Conservation (phyloP, 208 protist genomes). For the Wallacemonas sp. region DNA sequence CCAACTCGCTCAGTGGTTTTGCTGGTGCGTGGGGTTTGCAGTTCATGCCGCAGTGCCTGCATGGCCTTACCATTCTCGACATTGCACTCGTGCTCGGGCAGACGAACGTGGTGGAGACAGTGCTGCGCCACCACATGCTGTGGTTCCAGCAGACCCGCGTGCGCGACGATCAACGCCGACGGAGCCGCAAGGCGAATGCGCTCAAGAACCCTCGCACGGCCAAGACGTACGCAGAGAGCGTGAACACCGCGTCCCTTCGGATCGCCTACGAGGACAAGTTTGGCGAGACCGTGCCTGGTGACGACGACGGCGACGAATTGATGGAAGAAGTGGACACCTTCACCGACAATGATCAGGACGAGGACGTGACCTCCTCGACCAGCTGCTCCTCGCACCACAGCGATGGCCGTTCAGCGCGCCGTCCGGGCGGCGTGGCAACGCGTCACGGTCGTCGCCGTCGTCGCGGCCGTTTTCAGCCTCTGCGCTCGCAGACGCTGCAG, state of each 20-base stretch:
- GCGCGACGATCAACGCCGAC: not conserved
- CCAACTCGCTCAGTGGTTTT: not conserved
- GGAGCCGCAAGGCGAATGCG: no score
- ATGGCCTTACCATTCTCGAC: slow-evolving; percentile 34
- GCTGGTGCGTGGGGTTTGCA: slow-evolving; percentile 7
- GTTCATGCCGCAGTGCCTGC: slow-evolving; percentile 30
- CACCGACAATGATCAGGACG: not conserved
- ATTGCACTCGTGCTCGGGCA: slow-evolving; percentile 39
- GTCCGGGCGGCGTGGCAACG: no score
- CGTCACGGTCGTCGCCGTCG: no score
- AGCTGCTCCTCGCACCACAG: not conserved
- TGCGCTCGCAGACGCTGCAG: no score
- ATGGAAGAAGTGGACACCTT: slow-evolving; percentile 9
- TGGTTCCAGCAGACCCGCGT: slow-evolving; percentile 2
- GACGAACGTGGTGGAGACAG: slow-evolving; percentile 11
- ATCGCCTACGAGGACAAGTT: no score
- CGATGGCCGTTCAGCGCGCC: no score
- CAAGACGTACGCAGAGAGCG: no score
- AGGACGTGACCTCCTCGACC: not conserved
- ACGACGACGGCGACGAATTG: not conserved
- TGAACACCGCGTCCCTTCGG: no score
- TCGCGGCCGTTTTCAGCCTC: no score
- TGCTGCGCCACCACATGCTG: slow-evolving; percentile 11
- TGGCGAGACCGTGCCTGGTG: no score
- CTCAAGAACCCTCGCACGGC: no score